Conservation (phyloP, 768 basidiomycete genomes). For the Leccinum incarnatum region DNA sequence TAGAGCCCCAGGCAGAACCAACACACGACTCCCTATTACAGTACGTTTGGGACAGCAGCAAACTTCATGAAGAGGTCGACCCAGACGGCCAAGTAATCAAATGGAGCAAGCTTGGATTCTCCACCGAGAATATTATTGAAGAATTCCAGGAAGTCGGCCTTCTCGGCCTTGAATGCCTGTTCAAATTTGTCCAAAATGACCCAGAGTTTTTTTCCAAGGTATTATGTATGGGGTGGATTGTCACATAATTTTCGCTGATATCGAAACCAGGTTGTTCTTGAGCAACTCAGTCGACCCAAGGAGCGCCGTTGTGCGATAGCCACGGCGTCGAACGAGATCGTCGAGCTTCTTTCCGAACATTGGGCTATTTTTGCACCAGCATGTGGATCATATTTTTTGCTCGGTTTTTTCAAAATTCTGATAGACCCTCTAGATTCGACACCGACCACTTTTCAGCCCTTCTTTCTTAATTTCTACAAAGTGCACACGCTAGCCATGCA, state of each 20-base stretch:
- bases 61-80: conserved; percentile 52
- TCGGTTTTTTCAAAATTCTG: background rate
- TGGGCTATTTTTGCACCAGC: conserved; percentile 86
- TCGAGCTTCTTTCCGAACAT: conserved; percentile 79
- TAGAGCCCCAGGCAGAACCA: conserved; percentile 64
- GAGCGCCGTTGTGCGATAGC: conserved; percentile 81
- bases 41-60: conserved; percentile 67
- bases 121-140: conserved; percentile 65
- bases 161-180: conserved; percentile 80
- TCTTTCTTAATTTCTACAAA: conserved; percentile 80
- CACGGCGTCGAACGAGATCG: conserved; percentile 81
- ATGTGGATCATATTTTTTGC: conserved; percentile 46
- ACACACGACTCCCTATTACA: conserved; percentile 55
- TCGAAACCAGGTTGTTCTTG: conserved; percentile 60
- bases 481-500: conserved; percentile 78
- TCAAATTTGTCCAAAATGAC: conserved; percentile 67
- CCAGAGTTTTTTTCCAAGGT: conserved; percentile 77
- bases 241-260: conserved; percentile 6
- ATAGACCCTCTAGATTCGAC: conserved; percentile 53
- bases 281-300: conserved; percentile 72
- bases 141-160: conserved; percentile 81
- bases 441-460: conserved; percentile 79
- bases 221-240: background rate
- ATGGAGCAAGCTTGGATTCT: conserved; percentile 80
- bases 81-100: conserved; percentile 49